These are phyloP conservation scores for Phialophora verrucosa DNA, from an alignment of 2,329 filamentous ascomycete species.

Conservation along the genomic window DNA sequence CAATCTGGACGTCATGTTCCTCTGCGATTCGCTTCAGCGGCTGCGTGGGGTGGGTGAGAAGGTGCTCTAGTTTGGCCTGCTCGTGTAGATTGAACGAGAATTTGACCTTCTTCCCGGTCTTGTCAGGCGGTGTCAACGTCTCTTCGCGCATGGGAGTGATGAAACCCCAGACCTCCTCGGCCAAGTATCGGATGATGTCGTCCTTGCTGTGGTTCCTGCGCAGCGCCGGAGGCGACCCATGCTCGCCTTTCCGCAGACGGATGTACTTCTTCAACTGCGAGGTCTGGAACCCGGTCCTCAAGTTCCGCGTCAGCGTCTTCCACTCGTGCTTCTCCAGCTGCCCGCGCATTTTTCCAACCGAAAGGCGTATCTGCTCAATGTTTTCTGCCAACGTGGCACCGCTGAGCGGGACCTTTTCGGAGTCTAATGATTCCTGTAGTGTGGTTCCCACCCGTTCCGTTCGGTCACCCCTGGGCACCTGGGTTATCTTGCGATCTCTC, in stretches of 20 bases:
- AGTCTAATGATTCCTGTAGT: conserved; percentile 33
- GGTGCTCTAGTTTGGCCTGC: conserved; percentile 23
- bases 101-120: conserved; percentile 7
- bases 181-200: conserved; percentile 23
- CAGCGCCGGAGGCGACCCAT: not conserved
- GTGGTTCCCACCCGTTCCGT: conserved; percentile 12
- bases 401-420: conserved; percentile 31
- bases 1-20: conserved; percentile 24
- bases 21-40: conserved; percentile 29
- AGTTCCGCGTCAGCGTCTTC: conserved; percentile 20
- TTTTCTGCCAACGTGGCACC: conserved; percentile 29
- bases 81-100: conserved; percentile 16
- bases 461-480: conserved; percentile 20
- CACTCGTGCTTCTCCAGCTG: conserved; percentile 29
- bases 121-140: not conserved
- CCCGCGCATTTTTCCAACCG: conserved; percentile 27
- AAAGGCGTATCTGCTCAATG: conserved; percentile 30
- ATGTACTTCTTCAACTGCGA: conserved; percentile 29
- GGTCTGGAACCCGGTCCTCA: conserved; percentile 23
- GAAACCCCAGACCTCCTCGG: conserved; percentile 32
- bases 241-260: conserved; percentile 8
- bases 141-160: conserved; percentile 17
- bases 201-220: conserved; percentile 14
- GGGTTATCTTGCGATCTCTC: conserved; percentile 35
- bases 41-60: conserved; percentile 22